phyloP scores from a whole-genome alignment of 2,329 filamentous ascomycete genomes.

The Teratosphaeria destructans region DNA sequence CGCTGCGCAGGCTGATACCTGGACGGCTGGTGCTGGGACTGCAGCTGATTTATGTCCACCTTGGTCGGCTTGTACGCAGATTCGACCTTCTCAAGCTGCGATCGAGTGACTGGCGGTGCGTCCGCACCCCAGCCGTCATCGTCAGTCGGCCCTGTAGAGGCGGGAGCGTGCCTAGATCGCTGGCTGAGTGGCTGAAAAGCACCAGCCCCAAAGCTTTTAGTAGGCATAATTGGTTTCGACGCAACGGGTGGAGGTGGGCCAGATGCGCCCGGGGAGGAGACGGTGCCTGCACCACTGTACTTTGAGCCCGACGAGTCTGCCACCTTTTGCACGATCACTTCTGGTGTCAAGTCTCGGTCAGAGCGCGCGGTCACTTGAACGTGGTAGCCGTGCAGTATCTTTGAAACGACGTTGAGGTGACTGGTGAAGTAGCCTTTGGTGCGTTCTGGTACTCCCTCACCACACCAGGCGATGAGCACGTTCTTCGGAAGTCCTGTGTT shows the following conservation, averaged over 20 bases:
- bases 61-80: conserved; percentile 91
- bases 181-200: conserved; percentile 60
- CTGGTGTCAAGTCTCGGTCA: conserved; percentile 76
- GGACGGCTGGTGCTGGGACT: conserved; percentile 60
- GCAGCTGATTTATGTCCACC: conserved; percentile 83
- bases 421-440: conserved; percentile 98
- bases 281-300: conserved; percentile 60
- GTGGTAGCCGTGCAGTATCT: conserved; percentile 90
- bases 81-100: conserved; percentile 81
- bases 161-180: conserved; percentile 44
- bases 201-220: conserved; percentile 44
- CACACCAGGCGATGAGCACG: conserved; percentile 92
- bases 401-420: conserved; percentile 79
- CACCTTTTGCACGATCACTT: conserved; percentile 84
- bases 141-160: conserved; percentile 51
- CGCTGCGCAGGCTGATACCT: conserved; percentile 41
- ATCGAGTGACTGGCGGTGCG: conserved; percentile 80
- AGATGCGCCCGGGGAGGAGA: conserved; percentile 34
- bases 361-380: conserved; percentile 94
- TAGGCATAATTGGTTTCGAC: conserved; percentile 88
- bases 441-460: conserved; percentile 92
- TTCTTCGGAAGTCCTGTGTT: conserved; percentile 85
- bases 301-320: conserved; percentile 90
- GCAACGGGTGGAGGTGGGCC: conserved; percentile 60
- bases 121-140: conserved; percentile 90